Percentiles rank a stretch among this genome's conserved stretches.
Conservation (phyloP, 192 early-diverging fungal species). For the Irineochytrium annulatum region DNA sequence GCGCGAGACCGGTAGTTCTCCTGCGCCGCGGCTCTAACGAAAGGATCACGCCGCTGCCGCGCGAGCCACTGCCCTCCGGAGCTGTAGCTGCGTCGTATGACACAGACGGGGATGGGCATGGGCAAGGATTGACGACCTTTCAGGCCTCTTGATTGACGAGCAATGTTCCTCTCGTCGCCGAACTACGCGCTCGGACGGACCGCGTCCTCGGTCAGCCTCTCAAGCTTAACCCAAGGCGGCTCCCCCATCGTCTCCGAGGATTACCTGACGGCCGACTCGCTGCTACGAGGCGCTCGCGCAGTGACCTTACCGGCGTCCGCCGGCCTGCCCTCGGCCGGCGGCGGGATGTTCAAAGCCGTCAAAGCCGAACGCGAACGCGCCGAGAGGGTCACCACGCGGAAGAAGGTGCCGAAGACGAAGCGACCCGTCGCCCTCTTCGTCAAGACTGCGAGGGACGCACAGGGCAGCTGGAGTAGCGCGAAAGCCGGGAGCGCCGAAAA, state of each 20-base stretch:
- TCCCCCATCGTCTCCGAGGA: conserved; percentile 7
- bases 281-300: conserved; percentile 12
- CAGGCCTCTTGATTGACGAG: background rate
- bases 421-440: background rate
- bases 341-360: conserved; percentile 15
- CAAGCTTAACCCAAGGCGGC: background rate
- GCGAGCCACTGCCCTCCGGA: conserved; percentile 65
- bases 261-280: conserved; percentile 7
- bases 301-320: conserved; percentile 11
- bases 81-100: no score
- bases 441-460: background rate
- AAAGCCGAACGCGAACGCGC: background rate
- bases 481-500: no score
- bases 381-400: no score
- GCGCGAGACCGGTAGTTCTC: conserved; percentile 68
- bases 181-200: background rate
- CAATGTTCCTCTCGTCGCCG: conserved; percentile 14
- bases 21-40: conserved; percentile 48
- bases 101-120: no score
- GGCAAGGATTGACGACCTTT: background rate
- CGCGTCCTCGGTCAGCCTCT: background rate
- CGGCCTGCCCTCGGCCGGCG: conserved; percentile 20
- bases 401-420: background rate
- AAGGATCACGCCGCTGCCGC: conserved; percentile 67
- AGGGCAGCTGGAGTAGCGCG: background rate